These are phyloP conservation scores for Crucihimalaya himalaica DNA, from an alignment of 345 rosid species.

Conservation along the genomic window DNA sequence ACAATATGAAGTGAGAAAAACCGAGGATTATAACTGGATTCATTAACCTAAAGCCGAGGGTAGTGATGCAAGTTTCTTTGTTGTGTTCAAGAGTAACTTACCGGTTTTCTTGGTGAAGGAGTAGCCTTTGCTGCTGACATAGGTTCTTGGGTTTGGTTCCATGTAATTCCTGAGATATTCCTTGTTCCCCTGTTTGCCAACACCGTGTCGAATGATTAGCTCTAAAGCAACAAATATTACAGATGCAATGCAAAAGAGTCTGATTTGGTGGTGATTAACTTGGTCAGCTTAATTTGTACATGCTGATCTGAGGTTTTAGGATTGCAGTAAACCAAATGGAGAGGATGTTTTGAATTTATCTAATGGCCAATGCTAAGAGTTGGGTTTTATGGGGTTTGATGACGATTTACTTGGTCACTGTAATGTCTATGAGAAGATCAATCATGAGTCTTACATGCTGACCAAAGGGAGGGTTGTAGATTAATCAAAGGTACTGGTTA, in stretches of 20 bases:
- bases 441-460: neutral
- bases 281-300: conserved; percentile 1
- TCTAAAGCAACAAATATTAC: conserved; percentile 8
- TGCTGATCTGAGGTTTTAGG: neutral
- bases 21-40: neutral
- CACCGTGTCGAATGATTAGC: neutral
- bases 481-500: neutral
- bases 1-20: neutral
- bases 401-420: neutral
- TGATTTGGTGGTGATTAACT: neutral
- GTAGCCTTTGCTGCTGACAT: conserved; percentile 58
- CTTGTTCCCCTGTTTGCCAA: conserved; percentile 58
- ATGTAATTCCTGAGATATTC: conserved; percentile 82
- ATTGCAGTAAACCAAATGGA: conserved; percentile 1
- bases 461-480: neutral
- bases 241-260: conserved; percentile 6
- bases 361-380: neutral
- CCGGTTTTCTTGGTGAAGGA: conserved; percentile 70
- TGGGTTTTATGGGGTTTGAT: neutral
- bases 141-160: conserved; percentile 77
- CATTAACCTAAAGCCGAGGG: neutral
- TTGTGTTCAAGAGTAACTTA: conserved; percentile 4
- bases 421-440: conserved; percentile 7
- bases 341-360: neutral
- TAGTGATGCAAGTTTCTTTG: neutral